Conservation (phyloP, 2,329 filamentous ascomycete species). For the Esteya vermicola region DNA sequence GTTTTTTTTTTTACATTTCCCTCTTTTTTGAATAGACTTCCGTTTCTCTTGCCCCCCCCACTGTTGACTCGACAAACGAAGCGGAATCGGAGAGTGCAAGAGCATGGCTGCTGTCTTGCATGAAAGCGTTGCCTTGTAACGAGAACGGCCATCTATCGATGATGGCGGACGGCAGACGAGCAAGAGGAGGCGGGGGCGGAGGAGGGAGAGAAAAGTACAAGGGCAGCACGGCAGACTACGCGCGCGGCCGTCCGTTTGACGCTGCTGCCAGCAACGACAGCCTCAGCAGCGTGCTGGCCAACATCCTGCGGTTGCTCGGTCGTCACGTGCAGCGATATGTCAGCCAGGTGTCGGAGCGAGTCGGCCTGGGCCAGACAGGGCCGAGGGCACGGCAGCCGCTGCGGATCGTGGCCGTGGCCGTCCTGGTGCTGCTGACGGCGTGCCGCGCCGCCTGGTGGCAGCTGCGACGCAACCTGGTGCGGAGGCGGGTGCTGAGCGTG, state of each 20-base stretch:
- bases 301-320: not conserved
- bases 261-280: constrained; percentile 4
- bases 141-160: constrained; percentile 13
- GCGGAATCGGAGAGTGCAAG: no score
- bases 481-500: constrained; percentile 42
- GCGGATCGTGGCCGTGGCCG: constrained; percentile 20
- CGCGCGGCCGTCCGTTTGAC: constrained; percentile 11
- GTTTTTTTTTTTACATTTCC: no score
- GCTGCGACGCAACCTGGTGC: constrained; percentile 30
- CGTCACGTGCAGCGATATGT: no score
- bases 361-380: no score
- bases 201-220: no score
- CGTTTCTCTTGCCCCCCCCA: no score
- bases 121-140: constrained; percentile 26
- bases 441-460: constrained; percentile 11
- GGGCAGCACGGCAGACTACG: no score
- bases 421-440: constrained; percentile 10
- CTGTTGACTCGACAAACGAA: no score
- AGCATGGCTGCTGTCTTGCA: constrained; percentile 17
- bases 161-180: no score
- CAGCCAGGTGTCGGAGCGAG: no score
- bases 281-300: not conserved
- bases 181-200: no score
- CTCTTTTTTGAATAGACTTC: no score
- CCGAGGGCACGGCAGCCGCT: not conserved